Conservation (phyloP, 2,329 filamentous ascomycete genomes). For the Hypoxylon rubiginosum region DNA sequence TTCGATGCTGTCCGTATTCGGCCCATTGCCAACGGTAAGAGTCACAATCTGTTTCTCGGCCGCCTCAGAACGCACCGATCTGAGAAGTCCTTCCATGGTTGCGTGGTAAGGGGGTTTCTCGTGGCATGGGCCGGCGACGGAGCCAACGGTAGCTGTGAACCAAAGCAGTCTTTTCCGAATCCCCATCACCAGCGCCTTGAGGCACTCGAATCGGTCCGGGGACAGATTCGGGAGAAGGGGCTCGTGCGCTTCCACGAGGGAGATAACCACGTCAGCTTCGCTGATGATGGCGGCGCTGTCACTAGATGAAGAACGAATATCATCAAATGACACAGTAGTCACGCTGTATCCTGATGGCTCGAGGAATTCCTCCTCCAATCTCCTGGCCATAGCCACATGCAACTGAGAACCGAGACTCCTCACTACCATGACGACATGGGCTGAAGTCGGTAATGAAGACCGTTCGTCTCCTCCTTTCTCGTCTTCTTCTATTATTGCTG, state of each 20-base stretch:
- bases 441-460: not conserved
- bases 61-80: slow-evolving; percentile 22
- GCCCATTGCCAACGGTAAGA: slow-evolving; percentile 13
- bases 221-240: slow-evolving; percentile 2
- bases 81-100: slow-evolving; percentile 19
- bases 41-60: slow-evolving; percentile 15
- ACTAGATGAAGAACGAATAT: not conserved
- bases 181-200: slow-evolving; percentile 4
- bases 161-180: slow-evolving; percentile 15
- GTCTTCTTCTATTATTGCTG: not conserved
- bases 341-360: not conserved
- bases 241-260: slow-evolving; percentile 7
- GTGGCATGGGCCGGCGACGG: not conserved
- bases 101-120: not conserved
- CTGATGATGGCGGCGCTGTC: no score
- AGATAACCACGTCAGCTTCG: not conserved
- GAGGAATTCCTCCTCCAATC: not conserved
- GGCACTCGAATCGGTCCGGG: not conserved
- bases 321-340: not conserved
- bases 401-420: not conserved
- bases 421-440: not conserved
- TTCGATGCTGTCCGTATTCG: not conserved
- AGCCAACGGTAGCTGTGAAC: slow-evolving; percentile 11
- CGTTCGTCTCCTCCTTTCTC: no score
- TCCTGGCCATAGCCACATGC: not conserved